These are phyloP conservation scores for Diaporthe vexans DNA, from an alignment of 2,329 filamentous ascomycete genomes.

Conservation along the genomic window DNA sequence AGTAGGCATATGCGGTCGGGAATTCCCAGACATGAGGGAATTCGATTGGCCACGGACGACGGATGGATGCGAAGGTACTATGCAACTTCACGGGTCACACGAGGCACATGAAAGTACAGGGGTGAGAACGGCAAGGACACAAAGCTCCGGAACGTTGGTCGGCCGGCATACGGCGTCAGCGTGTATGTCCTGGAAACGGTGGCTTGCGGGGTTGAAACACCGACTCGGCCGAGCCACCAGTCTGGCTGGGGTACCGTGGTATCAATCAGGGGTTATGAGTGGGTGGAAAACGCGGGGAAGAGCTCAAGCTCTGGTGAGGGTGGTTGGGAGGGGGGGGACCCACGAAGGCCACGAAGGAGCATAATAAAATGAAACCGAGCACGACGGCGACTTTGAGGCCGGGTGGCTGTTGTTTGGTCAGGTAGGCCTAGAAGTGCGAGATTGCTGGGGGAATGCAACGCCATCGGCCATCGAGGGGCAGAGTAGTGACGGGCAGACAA, in stretches of 20 bases:
- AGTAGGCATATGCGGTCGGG: no score
- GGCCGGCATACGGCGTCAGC: not conserved
- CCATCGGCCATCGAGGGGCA: constrained; percentile 21
- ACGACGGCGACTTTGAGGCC: no score
- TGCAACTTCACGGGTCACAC: constrained; percentile 10
- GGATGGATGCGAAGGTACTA: no score
- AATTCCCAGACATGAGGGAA: no score
- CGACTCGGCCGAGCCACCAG: constrained; percentile 20
- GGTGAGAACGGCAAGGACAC: not conserved
- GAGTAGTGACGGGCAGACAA: not conserved
- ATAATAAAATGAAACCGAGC: not conserved
- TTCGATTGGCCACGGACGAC: no score
- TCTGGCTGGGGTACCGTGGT: constrained; percentile 10
- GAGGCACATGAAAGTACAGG: not conserved
- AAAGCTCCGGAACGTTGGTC: not conserved
- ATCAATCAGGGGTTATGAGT: no score
- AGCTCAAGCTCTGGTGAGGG: constrained; percentile 8
- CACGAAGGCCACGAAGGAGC: not conserved
- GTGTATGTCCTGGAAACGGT: not conserved
- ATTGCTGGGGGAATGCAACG: constrained; percentile 16
- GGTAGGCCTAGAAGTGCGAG: not conserved
- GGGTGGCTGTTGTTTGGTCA: not conserved
- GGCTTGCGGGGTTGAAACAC: constrained; percentile 16
- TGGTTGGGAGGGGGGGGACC: not conserved
- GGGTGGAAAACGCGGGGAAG: constrained; percentile 15